A percentile compares a stretch with the other conserved stretches of the same genome.
Conservation (phyloP, 306 rosid genomes). For the Mimosa pudica region DNA sequence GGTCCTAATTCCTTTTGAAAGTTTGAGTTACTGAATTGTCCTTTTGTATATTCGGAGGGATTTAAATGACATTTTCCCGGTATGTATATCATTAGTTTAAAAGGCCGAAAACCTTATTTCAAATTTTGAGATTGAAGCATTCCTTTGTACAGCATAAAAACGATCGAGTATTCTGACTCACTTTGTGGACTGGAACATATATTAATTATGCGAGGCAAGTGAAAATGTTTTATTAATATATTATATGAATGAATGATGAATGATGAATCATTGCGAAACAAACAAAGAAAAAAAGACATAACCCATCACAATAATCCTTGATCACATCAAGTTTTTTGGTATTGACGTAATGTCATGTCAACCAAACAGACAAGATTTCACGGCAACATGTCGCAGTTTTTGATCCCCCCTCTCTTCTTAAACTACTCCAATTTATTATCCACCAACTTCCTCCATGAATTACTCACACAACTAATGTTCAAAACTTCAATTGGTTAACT, state of each 20-base stretch:
- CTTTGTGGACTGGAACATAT: not conserved
- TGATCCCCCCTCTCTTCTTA: not conserved
- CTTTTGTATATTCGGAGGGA: no score
- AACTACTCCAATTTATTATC: not conserved
- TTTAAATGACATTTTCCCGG: no score
- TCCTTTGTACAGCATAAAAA: not conserved
- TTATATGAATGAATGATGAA: not conserved
- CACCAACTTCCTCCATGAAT: not conserved
- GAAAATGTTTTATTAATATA: not conserved
- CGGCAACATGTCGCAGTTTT: slow-evolving; percentile 3
- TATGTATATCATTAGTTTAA: not conserved
- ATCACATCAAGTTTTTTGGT: slow-evolving; percentile 13
- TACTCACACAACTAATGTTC: slow-evolving; percentile 18
- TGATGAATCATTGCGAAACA: not conserved
- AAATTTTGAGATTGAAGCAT: not conserved
- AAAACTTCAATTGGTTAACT: no score
- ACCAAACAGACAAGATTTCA: slow-evolving; percentile 29
- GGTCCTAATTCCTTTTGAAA: no score
- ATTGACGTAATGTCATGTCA: slow-evolving; percentile 42
- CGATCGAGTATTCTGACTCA: not conserved
- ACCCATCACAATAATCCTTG: not conserved
- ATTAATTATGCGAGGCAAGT: not conserved
- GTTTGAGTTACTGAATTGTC: no score
- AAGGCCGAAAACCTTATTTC: not conserved
- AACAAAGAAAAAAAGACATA: slow-evolving; percentile 1